Percentiles rank a stretch among this genome's conserved stretches.
phyloP scores from a whole-genome alignment of 345 rosid genomes.

The Pugionium dolabratum region DNA sequence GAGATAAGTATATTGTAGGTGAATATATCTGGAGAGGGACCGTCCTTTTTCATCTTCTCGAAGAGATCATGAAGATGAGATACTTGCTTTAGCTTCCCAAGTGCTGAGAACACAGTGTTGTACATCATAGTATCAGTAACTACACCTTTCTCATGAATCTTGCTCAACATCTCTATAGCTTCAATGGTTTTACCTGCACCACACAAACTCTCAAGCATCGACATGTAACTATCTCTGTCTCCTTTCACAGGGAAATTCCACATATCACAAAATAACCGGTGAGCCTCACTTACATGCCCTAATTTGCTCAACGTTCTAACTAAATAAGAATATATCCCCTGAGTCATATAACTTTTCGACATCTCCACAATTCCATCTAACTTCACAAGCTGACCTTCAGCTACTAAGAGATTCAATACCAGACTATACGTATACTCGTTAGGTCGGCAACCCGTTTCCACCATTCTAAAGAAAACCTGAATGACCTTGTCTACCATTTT shows the following conservation, averaged over 20 bases:
- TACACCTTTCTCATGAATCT: constrained; percentile 74
- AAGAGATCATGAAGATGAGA: constrained; percentile 72
- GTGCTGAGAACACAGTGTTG: constrained; percentile 65
- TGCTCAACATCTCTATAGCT: constrained; percentile 71
- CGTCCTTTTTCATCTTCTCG: constrained; percentile 69
- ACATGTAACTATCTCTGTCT: constrained; percentile 63
- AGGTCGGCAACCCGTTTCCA: constrained; percentile 58
- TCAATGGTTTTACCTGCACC: constrained; percentile 70
- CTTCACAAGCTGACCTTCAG: constrained; percentile 65
- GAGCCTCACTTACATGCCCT: constrained; percentile 87
- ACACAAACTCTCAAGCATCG: constrained; percentile 81
- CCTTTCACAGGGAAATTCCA: constrained; percentile 84
- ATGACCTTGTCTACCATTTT: constrained; percentile 73
- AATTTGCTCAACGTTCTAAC: constrained; percentile 67
- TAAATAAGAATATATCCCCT: constrained; percentile 73
- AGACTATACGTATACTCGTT: constrained; percentile 69
- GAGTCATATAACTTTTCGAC: constrained; percentile 69
- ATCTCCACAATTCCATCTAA: constrained; percentile 63
- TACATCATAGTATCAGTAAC: constrained; percentile 68
- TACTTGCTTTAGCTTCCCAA: constrained; percentile 71
- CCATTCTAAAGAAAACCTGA: constrained; percentile 72
- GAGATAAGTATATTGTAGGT: constrained; percentile 86
- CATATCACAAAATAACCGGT: constrained; percentile 81
- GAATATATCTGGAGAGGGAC: constrained; percentile 71
- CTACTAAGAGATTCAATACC: constrained; percentile 59